Percentiles rank a stretch among this genome's conserved stretches.
phyloP scores from a whole-genome alignment of 169 alveolate genomes.

The Plasmodium sp. region DNA sequence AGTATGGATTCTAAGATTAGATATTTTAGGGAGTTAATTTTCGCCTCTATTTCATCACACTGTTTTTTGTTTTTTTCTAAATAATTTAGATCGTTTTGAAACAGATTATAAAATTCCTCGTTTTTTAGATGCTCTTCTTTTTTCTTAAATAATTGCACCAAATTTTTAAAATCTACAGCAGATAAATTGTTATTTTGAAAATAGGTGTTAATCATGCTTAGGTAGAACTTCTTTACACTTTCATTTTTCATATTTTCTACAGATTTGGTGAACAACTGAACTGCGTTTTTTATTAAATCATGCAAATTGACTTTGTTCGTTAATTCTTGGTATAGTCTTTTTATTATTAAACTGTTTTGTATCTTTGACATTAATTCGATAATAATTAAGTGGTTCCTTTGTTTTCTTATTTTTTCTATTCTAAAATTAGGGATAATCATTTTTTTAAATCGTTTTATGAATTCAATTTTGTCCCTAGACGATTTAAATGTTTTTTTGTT shows the following conservation, averaged over 20 bases:
- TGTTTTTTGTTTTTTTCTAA: constrained; percentile 57
- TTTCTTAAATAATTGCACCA: constrained; percentile 50
- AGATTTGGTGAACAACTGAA: background rate
- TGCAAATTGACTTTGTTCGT: constrained; percentile 36
- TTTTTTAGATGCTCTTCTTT: constrained; percentile 44
- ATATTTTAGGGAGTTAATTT: constrained; percentile 45
- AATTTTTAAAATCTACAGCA: constrained; percentile 21
- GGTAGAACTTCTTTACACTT: constrained; percentile 25
- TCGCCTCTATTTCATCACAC: constrained; percentile 62
- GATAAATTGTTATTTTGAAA: constrained; percentile 22
- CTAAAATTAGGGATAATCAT: constrained; percentile 60
- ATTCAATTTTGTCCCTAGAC: constrained; percentile 49
- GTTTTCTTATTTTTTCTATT: constrained; percentile 59
- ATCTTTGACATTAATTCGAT: constrained; percentile 60
- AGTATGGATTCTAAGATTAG: constrained; percentile 56
- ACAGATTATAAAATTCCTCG: constrained; percentile 35
- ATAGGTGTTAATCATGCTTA: constrained; percentile 11
- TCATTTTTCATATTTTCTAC: constrained; percentile 42
- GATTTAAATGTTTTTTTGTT: constrained; percentile 60
- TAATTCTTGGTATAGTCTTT: constrained; percentile 54
- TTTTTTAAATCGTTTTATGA: constrained; percentile 53
- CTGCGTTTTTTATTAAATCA: constrained; percentile 17
- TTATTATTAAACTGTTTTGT: constrained; percentile 60
- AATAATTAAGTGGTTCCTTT: constrained; percentile 53
- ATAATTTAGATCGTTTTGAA: constrained; percentile 58